Evolutionary conservation across 768 basidiomycete species (phyloP).

Genomic region (Filobasidium floriforme): DNA sequence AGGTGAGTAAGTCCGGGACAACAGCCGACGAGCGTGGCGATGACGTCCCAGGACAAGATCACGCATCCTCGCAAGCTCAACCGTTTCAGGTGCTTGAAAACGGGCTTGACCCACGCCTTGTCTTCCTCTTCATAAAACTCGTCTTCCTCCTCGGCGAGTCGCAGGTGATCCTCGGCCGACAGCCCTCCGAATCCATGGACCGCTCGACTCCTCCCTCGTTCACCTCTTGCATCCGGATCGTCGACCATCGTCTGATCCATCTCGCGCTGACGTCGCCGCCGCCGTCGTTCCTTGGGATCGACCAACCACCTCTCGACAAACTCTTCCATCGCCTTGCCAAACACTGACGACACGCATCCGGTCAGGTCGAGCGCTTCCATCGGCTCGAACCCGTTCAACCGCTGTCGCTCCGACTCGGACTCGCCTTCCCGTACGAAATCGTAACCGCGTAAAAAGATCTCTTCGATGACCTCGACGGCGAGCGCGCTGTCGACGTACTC

Average conservation of each 20-base stretch:
- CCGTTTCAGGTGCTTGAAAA: slow-evolving; percentile 34
- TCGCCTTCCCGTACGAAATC: slow-evolving; percentile 47
- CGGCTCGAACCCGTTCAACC: slow-evolving; percentile 50
- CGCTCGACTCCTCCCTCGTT: slow-evolving; percentile 30
- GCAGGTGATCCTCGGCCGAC: slow-evolving; percentile 14
- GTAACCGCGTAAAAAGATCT: slow-evolving; percentile 76
- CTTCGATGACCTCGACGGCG: slow-evolving; percentile 72
- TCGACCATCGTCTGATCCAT: slow-evolving; percentile 26
- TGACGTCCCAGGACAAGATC: slow-evolving; percentile 33
- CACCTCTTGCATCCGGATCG: slow-evolving; percentile 16
- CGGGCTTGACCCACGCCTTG: slow-evolving; percentile 23
- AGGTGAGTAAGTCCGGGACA: slow-evolving; percentile 44
- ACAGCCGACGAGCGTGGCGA: slow-evolving; percentile 33
- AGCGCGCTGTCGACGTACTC: slow-evolving; percentile 94
- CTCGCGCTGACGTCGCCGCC: neutral
- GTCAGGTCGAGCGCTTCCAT: slow-evolving; percentile 87
- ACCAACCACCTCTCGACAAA: slow-evolving; percentile 53
- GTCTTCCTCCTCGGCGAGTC: slow-evolving; percentile 20
- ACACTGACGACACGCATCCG: slow-evolving; percentile 86
- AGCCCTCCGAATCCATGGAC: slow-evolving; percentile 20
- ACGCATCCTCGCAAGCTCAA: slow-evolving; percentile 42
- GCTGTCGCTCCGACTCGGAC: slow-evolving; percentile 49
- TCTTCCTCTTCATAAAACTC: slow-evolving; percentile 30
- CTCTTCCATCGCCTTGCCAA: slow-evolving; percentile 74
- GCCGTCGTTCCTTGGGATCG: slow-evolving; percentile 10